Percentiles rank a stretch among this genome's conserved stretches.
phyloP scores from a whole-genome alignment of 306 rosid genomes.

The Carpinus fangiana region DNA sequence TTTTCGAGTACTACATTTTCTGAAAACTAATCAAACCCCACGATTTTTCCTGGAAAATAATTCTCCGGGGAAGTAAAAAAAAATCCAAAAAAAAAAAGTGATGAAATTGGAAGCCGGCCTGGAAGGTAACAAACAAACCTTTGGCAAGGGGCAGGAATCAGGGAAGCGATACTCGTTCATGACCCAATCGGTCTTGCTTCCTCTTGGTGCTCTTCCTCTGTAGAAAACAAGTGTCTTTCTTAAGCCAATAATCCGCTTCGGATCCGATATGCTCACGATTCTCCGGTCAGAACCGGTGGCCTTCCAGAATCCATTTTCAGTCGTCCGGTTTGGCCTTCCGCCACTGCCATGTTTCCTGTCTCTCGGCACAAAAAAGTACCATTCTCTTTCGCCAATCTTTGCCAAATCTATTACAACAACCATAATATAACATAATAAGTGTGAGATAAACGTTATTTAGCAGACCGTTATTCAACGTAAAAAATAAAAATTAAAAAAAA shows the following conservation, averaged over 20 bases:
- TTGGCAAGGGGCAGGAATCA: slow-evolving; percentile 52
- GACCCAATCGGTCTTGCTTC: slow-evolving; percentile 93
- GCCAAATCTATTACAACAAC: slow-evolving; percentile 48
- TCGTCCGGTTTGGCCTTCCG: slow-evolving; percentile 93
- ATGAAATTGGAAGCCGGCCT: too few species aligned
- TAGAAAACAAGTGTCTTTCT: slow-evolving; percentile 93
- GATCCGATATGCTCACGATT: slow-evolving; percentile 64
- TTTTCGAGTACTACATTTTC: not conserved
- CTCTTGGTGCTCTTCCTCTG: slow-evolving; percentile 81
- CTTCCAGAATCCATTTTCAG: slow-evolving; percentile 90
- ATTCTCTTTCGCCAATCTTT: slow-evolving; percentile 87
- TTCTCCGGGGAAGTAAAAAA: not conserved
- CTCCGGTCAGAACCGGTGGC: slow-evolving; percentile 94
- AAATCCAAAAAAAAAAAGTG: too few species aligned
- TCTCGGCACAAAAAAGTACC: slow-evolving; percentile 99
- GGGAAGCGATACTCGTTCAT: slow-evolving; percentile 98
- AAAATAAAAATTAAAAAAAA: too few species aligned
- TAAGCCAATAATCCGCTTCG: slow-evolving; percentile 71
- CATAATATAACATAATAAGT: not conserved
- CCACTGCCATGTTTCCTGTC: slow-evolving; percentile 85
- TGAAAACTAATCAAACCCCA: not conserved
- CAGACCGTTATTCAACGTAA: too few species aligned
- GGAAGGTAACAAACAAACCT: slow-evolving; percentile 45
- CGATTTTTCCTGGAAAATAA: not conserved
- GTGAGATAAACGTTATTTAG: too few species aligned